phyloP scores from a whole-genome alignment of 2,329 filamentous ascomycete species.

The Aspergillus felis region DNA sequence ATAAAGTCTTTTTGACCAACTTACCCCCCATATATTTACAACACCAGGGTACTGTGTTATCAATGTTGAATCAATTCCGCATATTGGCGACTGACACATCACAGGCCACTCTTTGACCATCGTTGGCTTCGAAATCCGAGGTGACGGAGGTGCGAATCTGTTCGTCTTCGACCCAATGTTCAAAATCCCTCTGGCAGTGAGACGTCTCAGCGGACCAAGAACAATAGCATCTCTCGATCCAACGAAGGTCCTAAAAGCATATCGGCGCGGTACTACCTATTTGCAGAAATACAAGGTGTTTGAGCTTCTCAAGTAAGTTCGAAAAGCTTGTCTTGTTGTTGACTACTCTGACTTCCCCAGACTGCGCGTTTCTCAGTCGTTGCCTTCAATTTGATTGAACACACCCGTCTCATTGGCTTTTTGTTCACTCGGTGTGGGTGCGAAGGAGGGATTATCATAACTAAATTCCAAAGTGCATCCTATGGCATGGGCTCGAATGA shows the following conservation, averaged over 20 bases:
- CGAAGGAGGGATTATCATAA: background rate
- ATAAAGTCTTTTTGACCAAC: slow-evolving; percentile 66
- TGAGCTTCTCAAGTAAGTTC: slow-evolving; percentile 66
- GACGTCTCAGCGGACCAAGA: slow-evolving; percentile 51
- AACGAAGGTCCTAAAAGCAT: slow-evolving; percentile 61
- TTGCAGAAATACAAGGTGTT: slow-evolving; percentile 70
- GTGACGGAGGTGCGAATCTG: slow-evolving; percentile 62
- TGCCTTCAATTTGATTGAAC: background rate
- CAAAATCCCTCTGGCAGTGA: slow-evolving; percentile 62
- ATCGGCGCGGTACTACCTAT: slow-evolving; percentile 67
- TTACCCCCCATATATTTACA: slow-evolving; percentile 88
- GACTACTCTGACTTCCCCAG: slow-evolving; percentile 4
- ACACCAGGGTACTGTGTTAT: slow-evolving; percentile 56
- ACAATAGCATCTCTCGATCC: slow-evolving; percentile 41
- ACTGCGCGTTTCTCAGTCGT: slow-evolving; percentile 1
- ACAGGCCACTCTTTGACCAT: slow-evolving; percentile 85
- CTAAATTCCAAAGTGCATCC: background rate
- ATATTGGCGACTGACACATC: background rate
- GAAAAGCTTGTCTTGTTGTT: background rate
- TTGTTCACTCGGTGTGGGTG: background rate
- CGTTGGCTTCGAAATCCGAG: slow-evolving; percentile 71
- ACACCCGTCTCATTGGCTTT: background rate
- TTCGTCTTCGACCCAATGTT: slow-evolving; percentile 88
- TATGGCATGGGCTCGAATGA: background rate
- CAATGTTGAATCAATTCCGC: background rate